Conservation (phyloP, 768 basidiomycete species). For the Tulasnella sp. region DNA sequence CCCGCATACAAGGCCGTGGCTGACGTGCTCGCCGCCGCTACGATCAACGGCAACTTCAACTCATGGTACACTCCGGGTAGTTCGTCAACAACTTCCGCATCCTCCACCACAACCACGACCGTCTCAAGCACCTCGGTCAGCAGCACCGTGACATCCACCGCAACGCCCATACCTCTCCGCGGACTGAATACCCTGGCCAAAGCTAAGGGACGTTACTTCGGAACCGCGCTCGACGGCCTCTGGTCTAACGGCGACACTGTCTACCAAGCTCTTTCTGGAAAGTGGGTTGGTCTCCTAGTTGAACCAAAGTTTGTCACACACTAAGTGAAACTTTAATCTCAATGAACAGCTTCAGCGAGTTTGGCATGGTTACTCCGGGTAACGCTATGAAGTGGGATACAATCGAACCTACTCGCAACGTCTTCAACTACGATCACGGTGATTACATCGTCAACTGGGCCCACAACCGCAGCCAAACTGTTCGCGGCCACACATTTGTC, state of each 20-base stretch:
- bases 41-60: conserved; percentile 16
- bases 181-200: conserved; percentile 22
- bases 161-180: conserved; percentile 12
- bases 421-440: neutral
- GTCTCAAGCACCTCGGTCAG: neutral
- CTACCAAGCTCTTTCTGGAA: conserved; percentile 28
- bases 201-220: conserved; percentile 29
- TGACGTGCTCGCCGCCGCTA: conserved; percentile 13
- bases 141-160: conserved; percentile 14
- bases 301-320: neutral
- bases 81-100: neutral
- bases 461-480: neutral
- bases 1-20: conserved; percentile 29
- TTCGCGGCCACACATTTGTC: conserved; percentile 35
- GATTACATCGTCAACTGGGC: conserved; percentile 21
- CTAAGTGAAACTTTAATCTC: neutral
- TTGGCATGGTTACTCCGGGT: conserved; percentile 25
- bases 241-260: conserved; percentile 24
- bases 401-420: neutral
- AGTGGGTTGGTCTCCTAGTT: neutral
- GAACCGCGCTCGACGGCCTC: conserved; percentile 26
- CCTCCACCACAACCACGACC: neutral
- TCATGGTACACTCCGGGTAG: neutral
- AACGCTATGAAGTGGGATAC: conserved; percentile 28
- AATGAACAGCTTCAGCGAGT: conserved; percentile 4